Evolutionary conservation across 176 grass and related monocot species (phyloP).

Genomic region (Pontederia paniculata): DNA sequence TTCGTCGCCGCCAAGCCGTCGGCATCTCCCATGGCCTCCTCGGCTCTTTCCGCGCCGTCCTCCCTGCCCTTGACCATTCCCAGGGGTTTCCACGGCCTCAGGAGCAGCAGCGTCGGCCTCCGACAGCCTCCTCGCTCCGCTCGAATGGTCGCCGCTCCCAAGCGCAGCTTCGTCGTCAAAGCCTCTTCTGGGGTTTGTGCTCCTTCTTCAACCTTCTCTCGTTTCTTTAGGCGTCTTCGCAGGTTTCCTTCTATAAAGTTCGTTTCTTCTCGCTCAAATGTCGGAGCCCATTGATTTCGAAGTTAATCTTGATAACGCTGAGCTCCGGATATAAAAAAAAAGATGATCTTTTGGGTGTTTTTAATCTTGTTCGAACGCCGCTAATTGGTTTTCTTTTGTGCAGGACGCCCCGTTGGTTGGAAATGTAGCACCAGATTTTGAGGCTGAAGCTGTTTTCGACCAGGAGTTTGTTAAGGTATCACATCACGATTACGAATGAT

Average conservation of each 20-base stretch:
- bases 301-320: background rate
- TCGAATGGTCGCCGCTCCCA: conserved; percentile 20
- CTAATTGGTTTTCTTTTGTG: background rate
- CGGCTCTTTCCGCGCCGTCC: background rate
- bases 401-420: conserved; percentile 67
- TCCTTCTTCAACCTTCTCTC: background rate
- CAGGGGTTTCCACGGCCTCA: conserved; percentile 25
- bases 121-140: conserved; percentile 14
- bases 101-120: conserved; percentile 1
- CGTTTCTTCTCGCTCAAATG: background rate
- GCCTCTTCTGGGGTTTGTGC: conserved; percentile 34
- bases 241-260: background rate
- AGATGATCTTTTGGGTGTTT: no score
- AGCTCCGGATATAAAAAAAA: background rate
- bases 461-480: conserved; percentile 69
- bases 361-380: no score
- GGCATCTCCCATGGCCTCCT: conserved; percentile 6
- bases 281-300: no score
- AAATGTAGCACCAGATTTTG: conserved; percentile 77
- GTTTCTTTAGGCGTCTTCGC: background rate
- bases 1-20: conserved; percentile 22
- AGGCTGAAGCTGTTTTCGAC: conserved; percentile 76
- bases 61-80: conserved; percentile 1
- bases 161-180: conserved; percentile 40
- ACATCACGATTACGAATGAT: background rate